Evolutionary conservation across 768 basidiomycete species (phyloP).

Genomic region (Suillus lakei): DNA sequence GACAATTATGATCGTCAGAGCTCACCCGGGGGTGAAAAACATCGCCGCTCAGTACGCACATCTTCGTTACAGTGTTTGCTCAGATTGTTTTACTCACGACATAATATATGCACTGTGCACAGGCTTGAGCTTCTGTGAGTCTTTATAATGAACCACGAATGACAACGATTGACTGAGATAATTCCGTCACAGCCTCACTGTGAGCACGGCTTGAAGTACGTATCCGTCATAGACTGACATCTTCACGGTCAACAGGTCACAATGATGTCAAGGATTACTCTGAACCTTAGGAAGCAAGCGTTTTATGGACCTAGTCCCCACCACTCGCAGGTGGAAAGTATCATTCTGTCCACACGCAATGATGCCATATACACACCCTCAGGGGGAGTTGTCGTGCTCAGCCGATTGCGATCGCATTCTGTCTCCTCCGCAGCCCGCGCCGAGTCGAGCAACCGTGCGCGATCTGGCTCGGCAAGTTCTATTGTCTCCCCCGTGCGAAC

Average conservation of each 20-base stretch:
- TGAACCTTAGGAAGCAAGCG: slow-evolving; percentile 54
- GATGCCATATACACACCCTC: neutral
- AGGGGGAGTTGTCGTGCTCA: neutral
- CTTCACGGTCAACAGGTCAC: slow-evolving; percentile 44
- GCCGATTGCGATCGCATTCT: slow-evolving; percentile 3
- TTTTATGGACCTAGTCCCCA: neutral
- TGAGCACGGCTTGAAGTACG: slow-evolving; percentile 13
- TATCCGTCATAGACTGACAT: neutral
- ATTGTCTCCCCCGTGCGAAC: neutral
- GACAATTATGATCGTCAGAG: slow-evolving; percentile 42
- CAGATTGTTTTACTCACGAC: neutral
- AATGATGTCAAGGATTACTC: slow-evolving; percentile 73
- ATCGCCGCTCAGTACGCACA: slow-evolving; percentile 38
- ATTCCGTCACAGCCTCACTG: slow-evolving; percentile 23
- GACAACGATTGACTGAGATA: slow-evolving; percentile 42
- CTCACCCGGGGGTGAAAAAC: slow-evolving; percentile 37
- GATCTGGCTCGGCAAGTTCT: slow-evolving; percentile 8
- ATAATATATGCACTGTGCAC: no score
- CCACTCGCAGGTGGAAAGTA: neutral
- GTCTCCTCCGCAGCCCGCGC: neutral
- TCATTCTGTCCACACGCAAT: neutral
- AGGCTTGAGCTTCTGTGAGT: slow-evolving; percentile 48
- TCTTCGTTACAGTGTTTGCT: neutral
- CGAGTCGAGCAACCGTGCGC: neutral
- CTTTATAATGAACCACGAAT: slow-evolving; percentile 21